Evolutionary conservation across 73 alveolate species (phyloP).

Genomic region (Blepharisma stoltei): DNA sequence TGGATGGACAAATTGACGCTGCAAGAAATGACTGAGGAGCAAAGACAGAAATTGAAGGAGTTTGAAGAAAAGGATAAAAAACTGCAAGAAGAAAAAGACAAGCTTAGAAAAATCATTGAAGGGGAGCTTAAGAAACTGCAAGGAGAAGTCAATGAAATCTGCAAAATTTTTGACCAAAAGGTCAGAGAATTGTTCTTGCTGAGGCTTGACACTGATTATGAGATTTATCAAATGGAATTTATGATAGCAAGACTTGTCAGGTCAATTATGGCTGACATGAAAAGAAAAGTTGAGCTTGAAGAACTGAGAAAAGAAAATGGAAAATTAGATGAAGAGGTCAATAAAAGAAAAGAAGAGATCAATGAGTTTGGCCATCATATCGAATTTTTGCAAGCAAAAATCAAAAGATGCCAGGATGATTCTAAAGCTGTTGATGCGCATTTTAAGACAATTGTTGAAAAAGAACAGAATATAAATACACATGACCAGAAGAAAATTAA

Average conservation of each 20-base stretch:
- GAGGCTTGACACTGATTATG: constrained; percentile 26
- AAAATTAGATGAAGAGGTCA: constrained; percentile 5
- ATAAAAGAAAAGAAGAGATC: background rate
- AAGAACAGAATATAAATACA: background rate
- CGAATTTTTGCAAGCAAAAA: background rate
- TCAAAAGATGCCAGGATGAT: constrained; percentile 13
- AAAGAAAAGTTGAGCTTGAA: constrained; percentile 1
- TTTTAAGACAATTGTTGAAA: background rate
- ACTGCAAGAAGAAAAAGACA: constrained; percentile 83
- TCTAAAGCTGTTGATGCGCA: constrained; percentile 1
- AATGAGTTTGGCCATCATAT: background rate
- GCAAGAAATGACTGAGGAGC: constrained; percentile 92
- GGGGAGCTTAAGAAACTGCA: constrained; percentile 64
- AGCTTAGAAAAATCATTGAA: constrained; percentile 76
- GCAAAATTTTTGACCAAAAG: background rate
- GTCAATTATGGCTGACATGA: background rate
- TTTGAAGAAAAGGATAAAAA: constrained; percentile 87
- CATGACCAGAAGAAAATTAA: constrained; percentile 11
- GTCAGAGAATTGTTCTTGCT: constrained; percentile 16
- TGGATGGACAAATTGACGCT: constrained; percentile 84
- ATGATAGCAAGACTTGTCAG: constrained; percentile 6
- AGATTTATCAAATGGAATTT: constrained; percentile 21
- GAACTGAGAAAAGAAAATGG: background rate
- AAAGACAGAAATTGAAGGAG: constrained; percentile 74
- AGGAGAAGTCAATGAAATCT: constrained; percentile 29